Base-by-base conservation (phyloP, 2,329 filamentous ascomycete species). In the Exserohilum turcica region DNA sequence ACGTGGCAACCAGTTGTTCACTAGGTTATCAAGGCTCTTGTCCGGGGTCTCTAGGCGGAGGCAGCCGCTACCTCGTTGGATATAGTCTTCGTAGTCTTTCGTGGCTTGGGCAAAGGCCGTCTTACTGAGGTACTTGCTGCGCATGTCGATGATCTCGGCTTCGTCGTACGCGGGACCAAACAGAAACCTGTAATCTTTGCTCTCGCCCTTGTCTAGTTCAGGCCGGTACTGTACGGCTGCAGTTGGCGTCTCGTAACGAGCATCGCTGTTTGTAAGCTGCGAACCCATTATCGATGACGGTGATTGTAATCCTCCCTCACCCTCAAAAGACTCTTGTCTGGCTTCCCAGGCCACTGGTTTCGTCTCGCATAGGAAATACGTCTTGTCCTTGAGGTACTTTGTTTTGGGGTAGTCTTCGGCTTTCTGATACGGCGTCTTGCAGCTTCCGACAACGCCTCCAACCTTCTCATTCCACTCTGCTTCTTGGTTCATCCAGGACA, bases 401-500 rank as follows among this genome's bases (percentile, higher is more conserved):
- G 81, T 82, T 71, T 84, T 84, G 57, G 79, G 82, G 63, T 83
- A 84, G 51, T 85, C 82, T 54, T 77, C 75, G 0, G 81, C 78
- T 61, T 83, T 84, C 53, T 84, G 82, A 61, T 85, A 84, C 0
- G 82, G 82, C 1, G 82, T 83, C 54, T 83, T 78, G 62, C 79
- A 78, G 67, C 74, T 82, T 19, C 75, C 80, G 9, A 85, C 76
- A 10, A 85, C 74, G 19, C 79, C 82, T 18, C 74, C 73, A 16
- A 83, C 73, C 8, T 82, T 78, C 5, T 71, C 49, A 18, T 78
- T 75, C 74, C 80, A 84, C 57, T 82, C 79, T 31, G 79, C 82
- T 28, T 80, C 80, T 65, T 84, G 82, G 65, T 83, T 84, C 82
- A 84, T 85, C 82, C 82, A 84, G 12, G 82, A 84, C 80, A 83